Evolutionary conservation across 768 basidiomycete species (phyloP).

Genomic region (Plicaturopsis crispa): DNA sequence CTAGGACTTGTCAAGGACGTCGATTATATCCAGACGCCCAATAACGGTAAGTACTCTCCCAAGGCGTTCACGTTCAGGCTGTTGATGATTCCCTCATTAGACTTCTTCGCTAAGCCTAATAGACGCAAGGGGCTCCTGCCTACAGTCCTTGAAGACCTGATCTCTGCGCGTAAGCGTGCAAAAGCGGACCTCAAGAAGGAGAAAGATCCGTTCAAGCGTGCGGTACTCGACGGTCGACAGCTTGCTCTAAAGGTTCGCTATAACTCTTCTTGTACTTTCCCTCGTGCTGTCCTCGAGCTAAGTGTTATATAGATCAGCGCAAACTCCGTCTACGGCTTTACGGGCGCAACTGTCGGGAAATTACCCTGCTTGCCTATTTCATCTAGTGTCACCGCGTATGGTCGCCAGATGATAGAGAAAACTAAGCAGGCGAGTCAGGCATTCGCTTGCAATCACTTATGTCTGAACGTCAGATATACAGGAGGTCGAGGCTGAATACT

Average conservation of each 20-base stretch:
- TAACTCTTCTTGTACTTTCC: not conserved
- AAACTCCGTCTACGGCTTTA: constrained; percentile 98
- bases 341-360: constrained; percentile 95
- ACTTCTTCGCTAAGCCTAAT: constrained; percentile 71
- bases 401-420: constrained; percentile 97
- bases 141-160: constrained; percentile 87
- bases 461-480: constrained; percentile 15
- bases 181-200: constrained; percentile 96
- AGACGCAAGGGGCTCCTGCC: constrained; percentile 87
- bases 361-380: constrained; percentile 94
- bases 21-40: constrained; percentile 93
- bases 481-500: constrained; percentile 90
- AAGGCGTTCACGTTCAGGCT: too few relatives aligned
- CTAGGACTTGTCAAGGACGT: constrained; percentile 72
- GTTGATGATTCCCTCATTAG: constrained; percentile 31
- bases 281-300: not conserved
- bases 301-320: constrained; percentile 76
- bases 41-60: constrained; percentile 73
- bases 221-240: constrained; percentile 95
- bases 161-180: constrained; percentile 88
- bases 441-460: constrained; percentile 1
- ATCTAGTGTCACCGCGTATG: constrained; percentile 91
- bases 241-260: constrained; percentile 80
- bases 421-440: constrained; percentile 67
- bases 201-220: constrained; percentile 93